Base-by-base conservation (phyloP, 2,329 filamentous ascomycete genomes). In the Cladosporium sp. region DNA sequence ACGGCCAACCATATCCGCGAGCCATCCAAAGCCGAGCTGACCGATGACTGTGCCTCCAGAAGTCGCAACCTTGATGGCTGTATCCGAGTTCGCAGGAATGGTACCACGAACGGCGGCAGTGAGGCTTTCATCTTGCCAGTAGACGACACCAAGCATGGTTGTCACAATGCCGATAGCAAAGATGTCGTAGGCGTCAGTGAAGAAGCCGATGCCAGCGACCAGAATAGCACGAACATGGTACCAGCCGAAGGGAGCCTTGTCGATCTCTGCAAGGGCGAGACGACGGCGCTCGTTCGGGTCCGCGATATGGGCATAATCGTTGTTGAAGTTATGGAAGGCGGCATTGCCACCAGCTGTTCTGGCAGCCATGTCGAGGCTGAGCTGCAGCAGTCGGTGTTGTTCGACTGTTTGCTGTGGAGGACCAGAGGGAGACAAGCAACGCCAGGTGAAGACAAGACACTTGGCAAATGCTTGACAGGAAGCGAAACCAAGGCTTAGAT, bases 121-220 rank as follows among this genome's bases (percentile, higher is more conserved):
- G 10, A 65, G 63, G 3, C 35, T 53, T 14, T 71, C 75, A 64
- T 78, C 76, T 56, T 84, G 84, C 76, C 85, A 93, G 82, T 90
- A 94, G 70, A 93, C 91, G 58, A 93, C 87, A 50, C 91, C 91
- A 60, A 93, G 77, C 89, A 93, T 92, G 68, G 86, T 84, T 31
- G 89, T 91, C 69, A 90, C 82, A 74, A 92, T 82, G 69, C 88
- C 89, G 71, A 90, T 89, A 74, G 89, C 88, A 78, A 95, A 95
- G 80, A 93, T 91, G 65, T 77, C 75, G 79, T 93, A 94, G 14
- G 90, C 90, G 75, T 94, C 92, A 18, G 91, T 94, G 79, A 95
- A 95, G 86, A 96, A 95, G 71, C 91, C 92, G 68, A 94, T 89
- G 72, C 92, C 91, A 33, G 91, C 91, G 28, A 94, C 91, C 10